Evolutionary conservation across 306 rosid species (phyloP), one percentile per base, ranked within the genome.

Genomic region (Trichosanthes truncata): DNA sequence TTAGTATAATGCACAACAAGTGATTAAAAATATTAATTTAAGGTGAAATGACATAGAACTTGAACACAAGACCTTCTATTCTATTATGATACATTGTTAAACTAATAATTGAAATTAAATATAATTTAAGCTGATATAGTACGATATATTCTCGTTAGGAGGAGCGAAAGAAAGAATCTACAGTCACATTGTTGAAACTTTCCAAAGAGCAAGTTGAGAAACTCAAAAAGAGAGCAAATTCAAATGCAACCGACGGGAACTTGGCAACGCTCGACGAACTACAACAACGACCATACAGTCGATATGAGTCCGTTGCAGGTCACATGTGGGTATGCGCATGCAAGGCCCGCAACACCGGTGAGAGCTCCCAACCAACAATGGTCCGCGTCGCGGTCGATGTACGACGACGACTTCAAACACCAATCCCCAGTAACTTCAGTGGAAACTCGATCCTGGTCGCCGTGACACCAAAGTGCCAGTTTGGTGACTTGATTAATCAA

Each of bases 241-340:
- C 38, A 49, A 13, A 67, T 48, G 0, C 25, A 45, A 69, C 21
- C 0, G 79, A 61, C 12, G 17, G 40, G 0, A 80, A 14, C 1
- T 82, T 84, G 35, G 5, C 14, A 51, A 18, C 5, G 8, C 15
- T 4, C 4, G 15, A 52, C 7, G 60, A n/a, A 8, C 9, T 18
- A 17, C 60, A 18, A 7, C 10, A 1, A 8, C 6, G 68, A 13
- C 43, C 61, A 35, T 74, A 23, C 23, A 74, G 78, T 31, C 25
- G 78, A 46, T 90, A 85, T 3, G 96, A 92, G 80, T 65, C 84
- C 0, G 1, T 92, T 7, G 79, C 90, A 0, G 91, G 92, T 0
- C 88, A 92, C 43, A 55, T 89, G 3, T 92, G 95, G 97, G 85
- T 84, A 52, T 84, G 86, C 66, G 89, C 92, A 0, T 77, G 89